Conservation (phyloP, 139 green algal species). For the Yamagishiella unicocca region DNA sequence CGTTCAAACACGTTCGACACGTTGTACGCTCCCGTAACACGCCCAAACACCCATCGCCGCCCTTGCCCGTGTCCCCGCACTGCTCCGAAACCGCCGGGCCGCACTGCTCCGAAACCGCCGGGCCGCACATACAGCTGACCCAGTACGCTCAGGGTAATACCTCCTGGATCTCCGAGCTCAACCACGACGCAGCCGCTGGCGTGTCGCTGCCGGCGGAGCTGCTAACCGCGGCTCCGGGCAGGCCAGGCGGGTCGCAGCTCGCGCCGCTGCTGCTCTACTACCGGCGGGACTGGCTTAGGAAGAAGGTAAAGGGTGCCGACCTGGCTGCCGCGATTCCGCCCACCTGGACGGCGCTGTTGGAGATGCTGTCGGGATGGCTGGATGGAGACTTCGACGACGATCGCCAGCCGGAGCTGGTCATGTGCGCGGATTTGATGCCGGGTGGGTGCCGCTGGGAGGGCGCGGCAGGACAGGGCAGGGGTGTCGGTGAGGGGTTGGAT, state of each 20-base stretch:
- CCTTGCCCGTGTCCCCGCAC: neutral
- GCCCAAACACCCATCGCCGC: neutral
- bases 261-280: conserved; percentile 22
- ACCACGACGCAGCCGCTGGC: neutral
- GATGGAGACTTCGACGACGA: conserved; percentile 11
- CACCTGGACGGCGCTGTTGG: neutral
- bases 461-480: too few relatives aligned
- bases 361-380: neutral
- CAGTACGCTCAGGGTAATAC: neutral
- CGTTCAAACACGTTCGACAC: neutral
- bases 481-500: too few relatives aligned
- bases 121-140: neutral
- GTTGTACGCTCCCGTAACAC: neutral
- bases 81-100: neutral
- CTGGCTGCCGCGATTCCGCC: neutral
- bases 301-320: neutral
- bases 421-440: conserved; percentile 28
- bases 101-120: neutral
- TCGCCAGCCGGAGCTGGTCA: neutral
- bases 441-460: neutral
- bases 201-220: neutral
- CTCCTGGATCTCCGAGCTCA: neutral
- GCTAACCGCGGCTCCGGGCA: neutral
- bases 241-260: neutral
- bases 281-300: conserved; percentile 19